Percentiles rank a stretch among this genome's conserved stretches.
These are phyloP conservation scores for Conoideocrella luteorostrata DNA, from an alignment of 2,329 filamentous ascomycete genomes.

Conservation along the genomic window DNA sequence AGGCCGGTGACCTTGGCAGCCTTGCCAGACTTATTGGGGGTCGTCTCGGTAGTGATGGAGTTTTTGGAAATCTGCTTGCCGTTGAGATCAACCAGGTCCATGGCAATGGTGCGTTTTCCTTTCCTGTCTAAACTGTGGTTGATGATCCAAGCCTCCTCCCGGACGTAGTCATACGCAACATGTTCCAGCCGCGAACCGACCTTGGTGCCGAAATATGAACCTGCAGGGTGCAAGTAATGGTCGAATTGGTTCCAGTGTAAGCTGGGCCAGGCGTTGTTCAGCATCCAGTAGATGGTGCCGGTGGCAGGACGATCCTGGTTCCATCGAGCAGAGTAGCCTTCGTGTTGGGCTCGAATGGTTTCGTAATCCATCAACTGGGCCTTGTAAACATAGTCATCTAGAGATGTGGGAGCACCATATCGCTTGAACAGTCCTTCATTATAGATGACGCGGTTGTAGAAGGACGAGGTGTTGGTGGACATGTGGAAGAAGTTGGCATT, in stretches of 20 bases:
- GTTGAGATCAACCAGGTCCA: constrained; percentile 43
- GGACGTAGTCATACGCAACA: constrained; percentile 47
- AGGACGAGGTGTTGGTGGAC: constrained; percentile 47
- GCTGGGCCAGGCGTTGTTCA: constrained; percentile 58
- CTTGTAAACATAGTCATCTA: constrained; percentile 54
- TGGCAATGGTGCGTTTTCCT: constrained; percentile 34
- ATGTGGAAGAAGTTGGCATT: constrained; percentile 52
- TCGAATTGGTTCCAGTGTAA: constrained; percentile 62
- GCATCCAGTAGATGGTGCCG: constrained; percentile 61
- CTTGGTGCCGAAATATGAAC: constrained; percentile 55
- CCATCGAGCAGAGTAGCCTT: constrained; percentile 48
- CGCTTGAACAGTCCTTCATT: constrained; percentile 45
- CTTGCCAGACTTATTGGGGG: constrained; percentile 37
- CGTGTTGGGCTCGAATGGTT: constrained; percentile 52
- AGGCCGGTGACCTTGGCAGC: constrained; percentile 15
- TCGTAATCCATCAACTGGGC: constrained; percentile 60
- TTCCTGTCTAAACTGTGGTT: constrained; percentile 40
- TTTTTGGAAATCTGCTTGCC: constrained; percentile 36
- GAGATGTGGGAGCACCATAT: constrained; percentile 43
- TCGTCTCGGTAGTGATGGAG: constrained; percentile 26
- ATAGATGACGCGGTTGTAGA: constrained; percentile 51
- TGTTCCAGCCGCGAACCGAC: constrained; percentile 43
- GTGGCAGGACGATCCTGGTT: constrained; percentile 46
- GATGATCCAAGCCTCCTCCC: constrained; percentile 41
- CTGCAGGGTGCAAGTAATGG: constrained; percentile 52